phyloP scores from a whole-genome alignment of 2,329 filamentous ascomycete genomes.

The Cercospora sesami region DNA sequence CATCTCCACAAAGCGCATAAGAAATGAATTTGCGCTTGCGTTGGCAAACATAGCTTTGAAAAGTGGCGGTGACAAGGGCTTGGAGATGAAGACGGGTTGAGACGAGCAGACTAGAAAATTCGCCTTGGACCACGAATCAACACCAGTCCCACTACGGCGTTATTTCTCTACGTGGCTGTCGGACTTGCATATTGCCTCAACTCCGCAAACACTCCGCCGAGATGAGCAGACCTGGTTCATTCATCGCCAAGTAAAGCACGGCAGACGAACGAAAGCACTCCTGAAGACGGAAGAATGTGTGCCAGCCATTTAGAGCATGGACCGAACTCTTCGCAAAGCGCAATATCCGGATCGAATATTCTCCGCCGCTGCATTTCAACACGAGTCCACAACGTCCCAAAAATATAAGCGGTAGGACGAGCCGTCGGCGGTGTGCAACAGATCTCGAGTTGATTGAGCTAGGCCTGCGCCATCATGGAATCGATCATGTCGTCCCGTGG shows the following conservation, averaged over 20 bases:
- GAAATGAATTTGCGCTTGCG: background rate
- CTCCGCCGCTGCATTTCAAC: background rate
- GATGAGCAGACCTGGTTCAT: background rate
- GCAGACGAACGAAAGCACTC: background rate
- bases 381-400: background rate
- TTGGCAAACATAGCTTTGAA: background rate
- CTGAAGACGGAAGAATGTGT: background rate
- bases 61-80: background rate
- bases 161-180: background rate
- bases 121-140: background rate
- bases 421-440: background rate
- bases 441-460: background rate
- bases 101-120: background rate
- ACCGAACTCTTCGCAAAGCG: background rate
- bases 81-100: background rate
- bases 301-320: background rate
- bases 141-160: background rate
- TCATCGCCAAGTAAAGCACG: background rate
- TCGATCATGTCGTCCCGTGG: background rate
- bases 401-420: background rate
- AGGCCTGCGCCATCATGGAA: background rate
- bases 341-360: background rate
- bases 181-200: background rate
- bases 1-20: background rate
- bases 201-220: background rate